Conservation (phyloP, 306 rosid species). For the Clitoria ternatea region DNA sequence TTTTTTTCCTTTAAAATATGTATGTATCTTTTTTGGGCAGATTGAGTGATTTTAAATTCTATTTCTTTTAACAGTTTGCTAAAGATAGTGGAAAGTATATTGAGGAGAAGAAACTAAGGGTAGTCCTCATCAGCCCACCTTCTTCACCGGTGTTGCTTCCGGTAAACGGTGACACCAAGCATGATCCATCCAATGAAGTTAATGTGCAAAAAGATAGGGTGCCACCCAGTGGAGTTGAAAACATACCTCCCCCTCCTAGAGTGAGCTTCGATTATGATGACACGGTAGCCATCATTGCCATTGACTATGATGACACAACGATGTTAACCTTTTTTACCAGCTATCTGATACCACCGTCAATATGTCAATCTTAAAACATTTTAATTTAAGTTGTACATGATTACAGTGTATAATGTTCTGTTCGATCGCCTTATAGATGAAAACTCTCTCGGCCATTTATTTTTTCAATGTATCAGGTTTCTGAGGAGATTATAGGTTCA, state of each 20-base stretch:
- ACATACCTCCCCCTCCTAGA: conserved; percentile 54
- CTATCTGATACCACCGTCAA: neutral
- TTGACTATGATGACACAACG: neutral
- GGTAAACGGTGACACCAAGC: conserved; percentile 63
- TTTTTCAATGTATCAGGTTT: conserved; percentile 36
- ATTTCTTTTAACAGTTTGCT: conserved; percentile 51
- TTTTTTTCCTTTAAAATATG: neutral
- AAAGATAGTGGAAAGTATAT: conserved; percentile 60
- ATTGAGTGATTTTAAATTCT: conserved; percentile 12
- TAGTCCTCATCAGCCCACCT: conserved; percentile 56
- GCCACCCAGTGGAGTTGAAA: conserved; percentile 70
- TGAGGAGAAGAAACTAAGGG: conserved; percentile 83
- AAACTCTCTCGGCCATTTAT: neutral
- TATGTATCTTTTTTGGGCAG: neutral
- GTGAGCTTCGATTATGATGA: conserved; percentile 36
- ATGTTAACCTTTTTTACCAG: neutral
- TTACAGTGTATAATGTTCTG: conserved; percentile 15
- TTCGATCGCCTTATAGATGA: conserved; percentile 5
- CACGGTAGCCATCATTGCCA: too few species aligned
- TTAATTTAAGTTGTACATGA: neutral
- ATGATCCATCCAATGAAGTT: conserved; percentile 44
- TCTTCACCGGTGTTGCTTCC: conserved; percentile 68
- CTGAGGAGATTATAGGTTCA: conserved; percentile 46
- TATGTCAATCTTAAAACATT: neutral
- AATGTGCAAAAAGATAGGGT: conserved; percentile 52